Conservation (phyloP, 2,329 filamentous ascomycete species). For the Fusarium tjaetaba region DNA sequence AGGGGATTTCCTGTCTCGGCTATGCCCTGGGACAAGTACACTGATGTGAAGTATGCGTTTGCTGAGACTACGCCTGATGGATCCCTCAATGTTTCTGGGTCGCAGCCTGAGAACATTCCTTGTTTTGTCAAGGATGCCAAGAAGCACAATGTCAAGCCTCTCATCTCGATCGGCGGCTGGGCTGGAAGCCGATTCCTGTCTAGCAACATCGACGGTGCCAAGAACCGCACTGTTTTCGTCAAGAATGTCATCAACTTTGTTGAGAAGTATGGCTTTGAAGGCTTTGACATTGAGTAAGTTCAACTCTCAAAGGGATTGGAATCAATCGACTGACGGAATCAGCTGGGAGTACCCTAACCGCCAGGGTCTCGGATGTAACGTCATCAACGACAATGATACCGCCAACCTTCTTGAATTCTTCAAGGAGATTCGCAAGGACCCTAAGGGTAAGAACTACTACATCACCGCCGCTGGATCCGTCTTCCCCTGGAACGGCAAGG, state of each 20-base stretch:
- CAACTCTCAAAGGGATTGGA: too few species aligned
- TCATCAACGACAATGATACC: slow-evolving; percentile 32
- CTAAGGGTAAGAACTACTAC: slow-evolving; percentile 16
- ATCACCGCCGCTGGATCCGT: slow-evolving; percentile 34
- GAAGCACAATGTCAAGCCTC: slow-evolving; percentile 31
- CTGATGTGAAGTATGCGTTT: slow-evolving; percentile 38
- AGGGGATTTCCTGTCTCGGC: slow-evolving; percentile 29
- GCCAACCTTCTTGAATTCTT: slow-evolving; percentile 33
- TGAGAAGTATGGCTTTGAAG: slow-evolving; percentile 26
- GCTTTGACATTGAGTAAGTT: slow-evolving; percentile 36
- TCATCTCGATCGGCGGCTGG: slow-evolving; percentile 35
- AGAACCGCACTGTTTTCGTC: slow-evolving; percentile 34
- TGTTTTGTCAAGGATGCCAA: slow-evolving; percentile 30
- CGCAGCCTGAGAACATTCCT: slow-evolving; percentile 21
- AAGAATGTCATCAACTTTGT: slow-evolving; percentile 23
- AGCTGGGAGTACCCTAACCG: slow-evolving; percentile 40
- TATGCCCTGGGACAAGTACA: slow-evolving; percentile 37
- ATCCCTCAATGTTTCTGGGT: slow-evolving; percentile 14
- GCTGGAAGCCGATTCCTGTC: slow-evolving; percentile 30
- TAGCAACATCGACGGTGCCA: slow-evolving; percentile 18
- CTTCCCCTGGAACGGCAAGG: slow-evolving; percentile 33
- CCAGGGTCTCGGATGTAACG: slow-evolving; percentile 37
- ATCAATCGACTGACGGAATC: not conserved
- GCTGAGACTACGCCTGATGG: slow-evolving; percentile 31
- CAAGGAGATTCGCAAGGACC: slow-evolving; percentile 27